Percentiles rank a stretch among this genome's conserved stretches.
phyloP scores from a whole-genome alignment of 2,329 filamentous ascomycete species.

The Daldinia sp. region DNA sequence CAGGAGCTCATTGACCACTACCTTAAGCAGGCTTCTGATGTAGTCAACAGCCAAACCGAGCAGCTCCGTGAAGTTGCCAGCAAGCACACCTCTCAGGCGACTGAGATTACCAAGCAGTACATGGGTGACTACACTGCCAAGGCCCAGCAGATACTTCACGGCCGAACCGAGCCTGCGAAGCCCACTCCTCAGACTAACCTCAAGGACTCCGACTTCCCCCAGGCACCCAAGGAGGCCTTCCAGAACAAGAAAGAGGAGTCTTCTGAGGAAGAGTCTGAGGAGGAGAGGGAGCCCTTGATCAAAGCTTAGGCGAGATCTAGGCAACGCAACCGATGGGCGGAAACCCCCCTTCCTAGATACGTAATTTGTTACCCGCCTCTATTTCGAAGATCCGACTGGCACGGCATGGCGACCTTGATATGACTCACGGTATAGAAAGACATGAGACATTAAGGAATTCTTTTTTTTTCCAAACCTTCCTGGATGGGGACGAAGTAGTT shows the following conservation, averaged over 20 bases:
- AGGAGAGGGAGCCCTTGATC: constrained; percentile 47
- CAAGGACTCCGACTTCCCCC: constrained; percentile 60
- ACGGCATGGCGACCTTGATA: constrained; percentile 36
- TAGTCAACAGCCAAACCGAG: constrained; percentile 68
- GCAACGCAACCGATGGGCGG: constrained; percentile 12
- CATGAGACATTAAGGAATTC: constrained; percentile 35
- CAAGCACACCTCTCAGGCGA: constrained; percentile 70
- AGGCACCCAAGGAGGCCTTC: constrained; percentile 52
- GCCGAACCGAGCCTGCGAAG: constrained; percentile 53
- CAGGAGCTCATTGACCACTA: constrained; percentile 74
- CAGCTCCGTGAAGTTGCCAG: constrained; percentile 68
- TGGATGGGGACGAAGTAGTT: constrained; percentile 18
- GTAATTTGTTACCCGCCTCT: constrained; percentile 25
- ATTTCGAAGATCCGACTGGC: constrained; percentile 30
- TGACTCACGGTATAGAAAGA: constrained; percentile 41
- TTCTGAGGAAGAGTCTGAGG: constrained; percentile 43
- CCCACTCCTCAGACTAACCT: constrained; percentile 49
- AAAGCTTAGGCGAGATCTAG: constrained; percentile 40
- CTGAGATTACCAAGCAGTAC: constrained; percentile 72
- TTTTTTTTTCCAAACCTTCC: constrained; percentile 24
- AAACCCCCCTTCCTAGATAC: constrained; percentile 31
- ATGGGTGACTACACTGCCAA: constrained; percentile 73
- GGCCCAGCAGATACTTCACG: constrained; percentile 69
- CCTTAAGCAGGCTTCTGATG: constrained; percentile 63
- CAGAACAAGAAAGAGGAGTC: constrained; percentile 6